Evolutionary conservation across 2,329 filamentous ascomycete genomes (phyloP).

Genomic region (Sarocladiaceae sp.): DNA sequence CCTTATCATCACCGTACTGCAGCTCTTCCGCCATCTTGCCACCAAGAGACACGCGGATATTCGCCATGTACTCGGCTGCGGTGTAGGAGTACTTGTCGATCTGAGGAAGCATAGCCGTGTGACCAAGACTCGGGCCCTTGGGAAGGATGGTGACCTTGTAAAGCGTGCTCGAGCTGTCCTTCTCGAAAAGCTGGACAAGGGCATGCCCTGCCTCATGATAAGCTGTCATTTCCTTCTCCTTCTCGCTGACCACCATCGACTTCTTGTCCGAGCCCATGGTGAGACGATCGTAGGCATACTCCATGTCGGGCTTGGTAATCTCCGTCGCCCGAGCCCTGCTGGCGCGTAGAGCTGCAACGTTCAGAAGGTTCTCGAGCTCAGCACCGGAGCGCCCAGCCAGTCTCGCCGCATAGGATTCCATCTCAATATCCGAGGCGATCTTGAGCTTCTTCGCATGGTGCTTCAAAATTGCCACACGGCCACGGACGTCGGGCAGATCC

Average conservation of each 20-base stretch:
- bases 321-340: conserved; percentile 74
- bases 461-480: conserved; percentile 85
- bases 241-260: conserved; percentile 82
- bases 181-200: conserved; percentile 76
- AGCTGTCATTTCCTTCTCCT: conserved; percentile 93
- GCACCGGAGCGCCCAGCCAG: conserved; percentile 92
- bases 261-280: conserved; percentile 93
- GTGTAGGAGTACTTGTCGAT: conserved; percentile 88
- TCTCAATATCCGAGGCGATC: conserved; percentile 70
- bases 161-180: conserved; percentile 64
- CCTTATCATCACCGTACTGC: conserved; percentile 82
- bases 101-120: conserved; percentile 81
- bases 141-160: conserved; percentile 98
- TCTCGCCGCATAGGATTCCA: conserved; percentile 75
- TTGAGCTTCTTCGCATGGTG: conserved; percentile 93
- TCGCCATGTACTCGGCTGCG: conserved; percentile 75
- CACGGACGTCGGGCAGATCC: conserved; percentile 83
- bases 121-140: conserved; percentile 75
- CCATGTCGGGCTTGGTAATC: conserved; percentile 74
- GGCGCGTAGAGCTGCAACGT: conserved; percentile 92
- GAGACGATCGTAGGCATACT: conserved; percentile 98
- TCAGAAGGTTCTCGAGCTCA: conserved; percentile 93
- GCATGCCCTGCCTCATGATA: conserved; percentile 96
- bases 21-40: conserved; percentile 89
- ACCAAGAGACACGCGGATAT: conserved; percentile 75